Conservation (phyloP, 768 basidiomycete genomes). For the Suillus decipiens region DNA sequence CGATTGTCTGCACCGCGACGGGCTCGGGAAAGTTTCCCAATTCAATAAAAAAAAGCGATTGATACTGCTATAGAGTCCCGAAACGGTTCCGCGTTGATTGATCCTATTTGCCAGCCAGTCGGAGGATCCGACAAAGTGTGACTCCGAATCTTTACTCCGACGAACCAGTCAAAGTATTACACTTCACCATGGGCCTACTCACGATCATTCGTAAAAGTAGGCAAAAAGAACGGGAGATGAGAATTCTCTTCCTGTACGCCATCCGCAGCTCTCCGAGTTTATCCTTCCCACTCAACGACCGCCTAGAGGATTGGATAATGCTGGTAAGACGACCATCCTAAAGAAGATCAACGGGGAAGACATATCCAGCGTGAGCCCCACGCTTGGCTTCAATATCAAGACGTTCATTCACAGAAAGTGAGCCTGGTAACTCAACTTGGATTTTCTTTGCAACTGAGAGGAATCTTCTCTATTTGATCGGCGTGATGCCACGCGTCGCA, state of each 20-base stretch:
- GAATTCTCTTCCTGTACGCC: slow-evolving; percentile 86
- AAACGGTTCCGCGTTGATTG: neutral
- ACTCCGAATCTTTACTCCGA: neutral
- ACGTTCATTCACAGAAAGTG: slow-evolving; percentile 91
- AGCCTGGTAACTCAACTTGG: slow-evolving; percentile 31
- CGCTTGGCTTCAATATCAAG: slow-evolving; percentile 98
- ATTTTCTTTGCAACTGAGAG: slow-evolving; percentile 22
- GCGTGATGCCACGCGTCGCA: slow-evolving; percentile 22
- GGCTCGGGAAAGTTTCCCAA: neutral
- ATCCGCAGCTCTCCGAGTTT: slow-evolving; percentile 12
- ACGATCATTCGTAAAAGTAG: slow-evolving; percentile 97
- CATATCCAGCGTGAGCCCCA: slow-evolving; percentile 85
- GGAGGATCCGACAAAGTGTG: neutral
- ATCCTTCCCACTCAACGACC: slow-evolving; percentile 20
- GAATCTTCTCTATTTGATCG: slow-evolving; percentile 26
- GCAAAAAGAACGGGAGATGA: slow-evolving; percentile 95
- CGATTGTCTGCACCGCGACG: neutral
- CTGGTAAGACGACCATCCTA: slow-evolving; percentile 97
- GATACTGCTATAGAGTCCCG: neutral
- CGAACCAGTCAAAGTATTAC: slow-evolving; percentile 4
- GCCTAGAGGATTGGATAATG: slow-evolving; percentile 92
- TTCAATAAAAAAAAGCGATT: neutral
- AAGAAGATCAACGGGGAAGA: slow-evolving; percentile 95
- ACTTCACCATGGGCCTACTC: slow-evolving; percentile 76
- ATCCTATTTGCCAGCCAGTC: neutral